phyloP scores from a whole-genome alignment of 2,329 filamentous ascomycete species.

The Didymella glomerata region DNA sequence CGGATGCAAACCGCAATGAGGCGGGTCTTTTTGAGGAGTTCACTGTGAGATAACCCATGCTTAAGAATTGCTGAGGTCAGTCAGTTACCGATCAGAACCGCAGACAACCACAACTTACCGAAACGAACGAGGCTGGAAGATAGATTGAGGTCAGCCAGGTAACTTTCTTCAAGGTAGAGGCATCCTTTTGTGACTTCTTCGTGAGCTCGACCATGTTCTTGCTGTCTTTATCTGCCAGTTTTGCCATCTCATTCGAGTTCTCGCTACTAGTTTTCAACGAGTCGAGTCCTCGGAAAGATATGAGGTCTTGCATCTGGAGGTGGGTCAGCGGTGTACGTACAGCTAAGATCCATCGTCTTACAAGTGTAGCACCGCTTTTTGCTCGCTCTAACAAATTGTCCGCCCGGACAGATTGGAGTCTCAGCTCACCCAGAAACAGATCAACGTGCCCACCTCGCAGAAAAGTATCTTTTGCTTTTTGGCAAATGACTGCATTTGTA shows the following conservation, averaged over 20 bases:
- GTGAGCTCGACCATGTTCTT: background rate
- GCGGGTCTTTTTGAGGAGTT: too few relatives aligned
- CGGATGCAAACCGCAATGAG: too few relatives aligned
- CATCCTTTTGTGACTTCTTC: conserved; percentile 20
- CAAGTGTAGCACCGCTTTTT: background rate
- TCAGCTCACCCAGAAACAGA: background rate
- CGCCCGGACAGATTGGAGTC: background rate
- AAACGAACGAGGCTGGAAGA: conserved; percentile 25
- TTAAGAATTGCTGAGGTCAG: too few relatives aligned
- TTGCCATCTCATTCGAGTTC: too few relatives aligned
- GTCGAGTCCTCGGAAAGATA: too few relatives aligned
- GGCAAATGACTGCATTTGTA: too few relatives aligned
- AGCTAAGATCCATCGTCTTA: background rate
- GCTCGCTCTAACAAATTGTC: background rate
- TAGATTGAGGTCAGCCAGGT: conserved; percentile 24
- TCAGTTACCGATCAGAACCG: too few relatives aligned
- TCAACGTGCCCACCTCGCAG: background rate
- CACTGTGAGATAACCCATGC: too few relatives aligned
- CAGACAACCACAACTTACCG: conserved; percentile 3
- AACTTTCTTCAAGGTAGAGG: conserved; percentile 24
- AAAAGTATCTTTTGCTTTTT: background rate
- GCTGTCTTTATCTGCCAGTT: background rate
- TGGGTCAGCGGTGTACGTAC: too few relatives aligned
- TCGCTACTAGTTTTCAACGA: too few relatives aligned
- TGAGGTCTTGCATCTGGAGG: too few relatives aligned